Percentiles rank a stretch among this genome's conserved stretches.
These are phyloP conservation scores for Ichthyophonus hoferi DNA, from an alignment of 208 protist genomes.

Conservation along the genomic window DNA sequence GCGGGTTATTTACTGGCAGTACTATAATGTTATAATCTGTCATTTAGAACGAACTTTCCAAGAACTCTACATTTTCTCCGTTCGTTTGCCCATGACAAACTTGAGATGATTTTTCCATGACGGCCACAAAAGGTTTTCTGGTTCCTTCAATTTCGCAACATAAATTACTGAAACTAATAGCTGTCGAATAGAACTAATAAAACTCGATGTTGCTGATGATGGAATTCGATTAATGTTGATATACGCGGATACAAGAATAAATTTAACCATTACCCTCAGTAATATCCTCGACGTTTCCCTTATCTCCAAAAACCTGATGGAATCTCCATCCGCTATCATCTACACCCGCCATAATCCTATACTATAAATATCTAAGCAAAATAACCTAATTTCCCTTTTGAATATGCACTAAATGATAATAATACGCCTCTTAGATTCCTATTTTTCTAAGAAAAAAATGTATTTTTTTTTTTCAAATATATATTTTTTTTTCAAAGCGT, in stretches of 20 bases:
- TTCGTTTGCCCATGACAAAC: too few species aligned
- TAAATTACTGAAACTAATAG: not conserved
- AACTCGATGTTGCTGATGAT: not conserved
- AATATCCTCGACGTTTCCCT: constrained; percentile 37
- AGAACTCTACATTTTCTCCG: too few species aligned
- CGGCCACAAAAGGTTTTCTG: too few species aligned
- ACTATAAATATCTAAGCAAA: not conserved
- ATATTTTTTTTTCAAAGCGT: too few species aligned
- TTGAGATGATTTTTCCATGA: too few species aligned
- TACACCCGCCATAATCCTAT: not conserved
- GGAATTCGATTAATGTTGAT: not conserved
- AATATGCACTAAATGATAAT: too few species aligned
- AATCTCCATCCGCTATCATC: constrained; percentile 40
- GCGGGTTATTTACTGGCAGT: too few species aligned
- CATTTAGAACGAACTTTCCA: too few species aligned
- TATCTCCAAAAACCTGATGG: constrained; percentile 44
- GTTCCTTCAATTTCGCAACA: too few species aligned
- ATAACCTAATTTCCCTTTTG: not conserved
- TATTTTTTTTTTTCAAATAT: not conserved
- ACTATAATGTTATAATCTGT: too few species aligned
- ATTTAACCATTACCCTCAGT: constrained; percentile 42
- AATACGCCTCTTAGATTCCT: too few species aligned
- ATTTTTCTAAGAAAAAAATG: too few species aligned
- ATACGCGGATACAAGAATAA: not conserved
- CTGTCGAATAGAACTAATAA: not conserved